Conservation (phyloP, 345 rosid species). For the Euphorbia tirucalli region DNA sequence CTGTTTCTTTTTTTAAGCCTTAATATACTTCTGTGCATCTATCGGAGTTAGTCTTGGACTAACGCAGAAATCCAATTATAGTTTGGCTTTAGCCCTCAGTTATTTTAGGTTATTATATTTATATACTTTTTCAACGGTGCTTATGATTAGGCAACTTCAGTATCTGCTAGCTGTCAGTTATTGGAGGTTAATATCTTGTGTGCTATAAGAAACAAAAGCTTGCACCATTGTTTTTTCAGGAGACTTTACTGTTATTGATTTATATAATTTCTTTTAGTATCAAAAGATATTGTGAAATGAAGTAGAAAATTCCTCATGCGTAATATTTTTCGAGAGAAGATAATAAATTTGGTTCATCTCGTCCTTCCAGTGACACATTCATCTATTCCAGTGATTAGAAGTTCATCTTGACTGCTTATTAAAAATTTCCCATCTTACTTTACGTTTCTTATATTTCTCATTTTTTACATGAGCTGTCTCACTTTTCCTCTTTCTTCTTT, state of each 20-base stretch:
- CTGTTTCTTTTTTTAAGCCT: slow-evolving; percentile 5
- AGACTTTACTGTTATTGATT: too few species aligned
- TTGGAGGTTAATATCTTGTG: too few species aligned
- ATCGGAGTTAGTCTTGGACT: neutral
- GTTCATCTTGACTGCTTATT: too few species aligned
- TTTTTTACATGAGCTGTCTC: too few species aligned
- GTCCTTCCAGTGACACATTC: neutral
- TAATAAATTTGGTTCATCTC: neutral
- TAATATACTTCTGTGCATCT: neutral
- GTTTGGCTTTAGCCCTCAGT: neutral
- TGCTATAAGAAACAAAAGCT: neutral
- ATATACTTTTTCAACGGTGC: neutral
- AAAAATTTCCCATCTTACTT: too few species aligned
- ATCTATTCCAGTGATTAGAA: neutral
- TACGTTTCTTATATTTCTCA: too few species aligned
- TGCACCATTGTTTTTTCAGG: too few species aligned
- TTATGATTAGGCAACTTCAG: neutral
- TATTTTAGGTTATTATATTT: neutral
- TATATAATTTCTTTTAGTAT: too few species aligned
- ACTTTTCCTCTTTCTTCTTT: too few species aligned
- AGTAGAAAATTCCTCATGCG: neutral
- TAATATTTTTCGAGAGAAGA: neutral
- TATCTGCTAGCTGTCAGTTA: too few species aligned
- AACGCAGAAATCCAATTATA: neutral
- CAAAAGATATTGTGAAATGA: neutral